Evolutionary conservation across 23 red algal genomes (phyloP), one percentile per base, ranked within the genome.

Genomic region (Gracilaria caudata): DNA sequence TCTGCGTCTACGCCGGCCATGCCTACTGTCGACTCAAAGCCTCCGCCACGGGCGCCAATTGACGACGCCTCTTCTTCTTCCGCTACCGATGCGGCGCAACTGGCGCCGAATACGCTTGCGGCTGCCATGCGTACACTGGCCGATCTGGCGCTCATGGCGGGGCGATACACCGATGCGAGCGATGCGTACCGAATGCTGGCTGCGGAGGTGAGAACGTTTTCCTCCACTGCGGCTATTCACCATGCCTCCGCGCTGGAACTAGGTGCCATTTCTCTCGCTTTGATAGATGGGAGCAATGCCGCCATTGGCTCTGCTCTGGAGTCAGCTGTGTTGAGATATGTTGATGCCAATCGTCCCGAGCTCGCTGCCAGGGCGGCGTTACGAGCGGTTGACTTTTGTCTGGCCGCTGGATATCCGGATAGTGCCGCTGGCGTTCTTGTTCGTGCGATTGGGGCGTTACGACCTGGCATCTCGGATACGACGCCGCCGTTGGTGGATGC

Each of bases 401-500:
- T 74, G 28, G 77, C 78, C 7, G 78, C 78, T 5, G 78, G 87
- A 4, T 91, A 57, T 91, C 78, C 76, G 0, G 87, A 91, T 51
- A 91, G 77, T 60, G 77, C 78, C 17, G 87, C 77, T 39, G 87
- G 77, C 12, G 76, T 91, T 25, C 66, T 91, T 58, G 45, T 82
- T 17, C 74, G 87, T 0, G 87, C 78, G 4, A 51, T 81, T 36
- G 43, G 8, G 13, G 59, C 53, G 46, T 68, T 82, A 30, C 33
- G 29, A 4, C 87, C 87, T 6, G 60, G 37, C 4, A 65, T 33
- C 10, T 54, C 77, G 64, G 40, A 75, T 16, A 28, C 77, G 8
- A 60, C 36, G 24, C 66, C 65, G 29, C 39, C 61, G 24, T 82
- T 91, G 78, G 76, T 82, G 21, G 75, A 91, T 25, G 46, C 59